Percentiles rank a stretch among this genome's conserved stretches.
Conservation (phyloP, 495 filamentous ascomycete species). For the Cercophora sp. region DNA sequence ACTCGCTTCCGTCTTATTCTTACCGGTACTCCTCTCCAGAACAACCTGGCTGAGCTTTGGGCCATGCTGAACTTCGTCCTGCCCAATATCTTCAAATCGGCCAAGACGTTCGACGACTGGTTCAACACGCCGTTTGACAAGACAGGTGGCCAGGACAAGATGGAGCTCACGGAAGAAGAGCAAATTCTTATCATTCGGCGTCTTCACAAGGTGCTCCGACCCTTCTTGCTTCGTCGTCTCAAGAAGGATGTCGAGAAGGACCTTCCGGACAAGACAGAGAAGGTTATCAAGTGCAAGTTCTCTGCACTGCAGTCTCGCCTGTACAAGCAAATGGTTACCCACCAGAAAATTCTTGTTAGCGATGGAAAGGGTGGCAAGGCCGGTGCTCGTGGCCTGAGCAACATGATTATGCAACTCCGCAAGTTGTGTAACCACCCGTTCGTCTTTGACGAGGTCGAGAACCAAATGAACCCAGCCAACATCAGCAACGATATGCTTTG, state of each 20-base stretch:
- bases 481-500: slow-evolving; percentile 88
- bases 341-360: slow-evolving; percentile 89
- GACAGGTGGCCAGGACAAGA: slow-evolving; percentile 95
- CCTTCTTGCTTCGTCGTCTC: slow-evolving; percentile 94
- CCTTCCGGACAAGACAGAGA: slow-evolving; percentile 95
- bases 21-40: slow-evolving; percentile 94
- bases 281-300: slow-evolving; percentile 98
- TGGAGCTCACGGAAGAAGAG: slow-evolving; percentile 99
- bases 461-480: slow-evolving; percentile 89
- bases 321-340: slow-evolving; percentile 92
- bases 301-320: slow-evolving; percentile 89
- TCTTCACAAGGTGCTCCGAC: slow-evolving; percentile 94
- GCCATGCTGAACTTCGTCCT: slow-evolving; percentile 96
- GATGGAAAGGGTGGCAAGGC: slow-evolving; percentile 96
- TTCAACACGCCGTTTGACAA: slow-evolving; percentile 99
- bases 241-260: slow-evolving; percentile 99
- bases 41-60: slow-evolving; percentile 96
- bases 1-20: slow-evolving; percentile 94
- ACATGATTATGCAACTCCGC: slow-evolving; percentile 99
- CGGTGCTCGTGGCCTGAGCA: slow-evolving; percentile 90
- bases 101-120: slow-evolving; percentile 99
- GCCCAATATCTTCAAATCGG: slow-evolving; percentile 98
- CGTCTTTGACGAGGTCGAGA: slow-evolving; percentile 95
- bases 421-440: slow-evolving; percentile 99
- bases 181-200: slow-evolving; percentile 96